Evolutionary conservation across 495 filamentous ascomycete genomes (phyloP).

Genomic region (Penicillium coprophilum): DNA sequence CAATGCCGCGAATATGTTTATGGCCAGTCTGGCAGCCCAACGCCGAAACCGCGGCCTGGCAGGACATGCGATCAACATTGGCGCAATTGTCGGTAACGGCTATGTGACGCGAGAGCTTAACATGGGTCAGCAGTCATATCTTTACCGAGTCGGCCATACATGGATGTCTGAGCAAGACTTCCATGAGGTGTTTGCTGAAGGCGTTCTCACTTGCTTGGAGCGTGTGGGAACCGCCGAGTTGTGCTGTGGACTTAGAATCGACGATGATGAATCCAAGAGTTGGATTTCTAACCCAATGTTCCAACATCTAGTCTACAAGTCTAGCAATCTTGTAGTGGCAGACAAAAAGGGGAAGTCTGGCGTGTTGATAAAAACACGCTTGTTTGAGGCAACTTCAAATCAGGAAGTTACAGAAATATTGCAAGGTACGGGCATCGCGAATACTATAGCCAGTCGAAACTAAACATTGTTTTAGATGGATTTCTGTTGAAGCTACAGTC

Average conservation of each 20-base stretch:
- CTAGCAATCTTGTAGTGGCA: constrained; percentile 13
- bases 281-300: constrained; percentile 31
- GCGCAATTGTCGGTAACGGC: constrained; percentile 56
- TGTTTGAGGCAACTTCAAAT: constrained; percentile 19
- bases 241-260: constrained; percentile 26
- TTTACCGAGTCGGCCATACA: constrained; percentile 27
- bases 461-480: constrained; percentile 9
- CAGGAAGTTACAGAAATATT: constrained; percentile 19
- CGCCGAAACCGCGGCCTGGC: constrained; percentile 36
- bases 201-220: constrained; percentile 36
- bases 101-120: constrained; percentile 41
- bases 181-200: constrained; percentile 60
- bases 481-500: constrained; percentile 15
- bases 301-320: constrained; percentile 20
- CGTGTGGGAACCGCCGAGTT: constrained; percentile 3
- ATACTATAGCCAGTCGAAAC: not conserved
- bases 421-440: constrained; percentile 9
- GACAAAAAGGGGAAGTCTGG: constrained; percentile 21
- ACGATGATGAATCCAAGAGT: constrained; percentile 34
- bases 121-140: constrained; percentile 27
- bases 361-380: constrained; percentile 25
- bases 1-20: constrained; percentile 58
- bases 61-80: constrained; percentile 55
- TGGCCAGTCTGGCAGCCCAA: constrained; percentile 40
- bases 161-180: constrained; percentile 60